Base-by-base conservation (phyloP, 441 rosid genomes). In the California macrophylla region DNA sequence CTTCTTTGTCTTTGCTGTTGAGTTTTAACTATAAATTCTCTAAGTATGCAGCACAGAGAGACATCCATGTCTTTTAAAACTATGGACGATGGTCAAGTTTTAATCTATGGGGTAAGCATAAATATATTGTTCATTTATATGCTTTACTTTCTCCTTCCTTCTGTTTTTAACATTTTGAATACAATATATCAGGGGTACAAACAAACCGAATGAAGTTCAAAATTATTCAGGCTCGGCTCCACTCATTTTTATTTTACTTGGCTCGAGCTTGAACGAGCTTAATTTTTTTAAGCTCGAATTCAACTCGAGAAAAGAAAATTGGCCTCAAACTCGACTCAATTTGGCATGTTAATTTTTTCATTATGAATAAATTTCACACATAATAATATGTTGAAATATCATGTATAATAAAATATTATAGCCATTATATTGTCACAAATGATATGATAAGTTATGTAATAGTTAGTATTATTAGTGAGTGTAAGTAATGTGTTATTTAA, bases 41-140 rank as follows among this genome's bases (percentile, higher is more conserved):
- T 70, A 68, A 71, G 50, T 78, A 16, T 74, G 71, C 91, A 94
- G 98, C 96, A 88, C 71, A 82, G 98, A 77, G 99, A 95, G 80
- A 86, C 96, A 50, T 89, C 97, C 28, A 89, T 92, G 96, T 88
- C 97, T 36, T 92, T 95, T 83, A 95, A 95, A 83, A 92, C 97
- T 6, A 95, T 92, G 98, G 96, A 89, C 75, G 98, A 95, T 77
- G 99, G 98, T 67, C 95, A 85, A 81, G 99, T 95, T 73, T 86
- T 88, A 67, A 80, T 92, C 64, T 95, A 92, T 23, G 90, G 86
- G 34, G 99, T 94, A 72, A 79, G 99, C 68, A 21, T 56, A 20
- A 2, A 23, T 21, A 56, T 56, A 8, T 56, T 9, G 62, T 56
- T 56, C 26, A 61, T 61, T 61, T 56, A 56, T 21, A 0, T 13